These are phyloP conservation scores for Solanum aculeatissimum DNA, from an alignment of 305 asterid species.

Conservation along the genomic window DNA sequence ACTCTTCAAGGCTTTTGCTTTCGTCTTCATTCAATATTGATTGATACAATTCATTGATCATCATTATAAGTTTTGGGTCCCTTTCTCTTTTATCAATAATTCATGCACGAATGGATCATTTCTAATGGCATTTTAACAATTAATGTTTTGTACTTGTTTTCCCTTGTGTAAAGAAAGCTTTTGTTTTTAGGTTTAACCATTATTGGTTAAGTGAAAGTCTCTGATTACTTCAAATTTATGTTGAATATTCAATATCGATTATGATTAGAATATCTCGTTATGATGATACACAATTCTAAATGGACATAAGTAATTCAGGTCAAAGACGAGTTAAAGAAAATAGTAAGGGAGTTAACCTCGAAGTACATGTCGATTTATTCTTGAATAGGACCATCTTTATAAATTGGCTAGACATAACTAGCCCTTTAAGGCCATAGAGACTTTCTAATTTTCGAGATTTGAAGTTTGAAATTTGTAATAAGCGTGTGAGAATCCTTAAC, in stretches of 20 bases:
- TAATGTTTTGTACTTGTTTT: not conserved
- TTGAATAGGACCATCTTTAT: not conserved
- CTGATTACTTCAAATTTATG: not conserved
- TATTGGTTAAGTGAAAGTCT: not conserved
- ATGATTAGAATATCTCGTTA: not conserved
- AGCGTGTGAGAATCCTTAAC: not conserved
- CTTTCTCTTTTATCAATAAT: not conserved
- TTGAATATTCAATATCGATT: not conserved
- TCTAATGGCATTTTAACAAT: not conserved
- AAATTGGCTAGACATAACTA: not conserved
- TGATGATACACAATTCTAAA: not conserved
- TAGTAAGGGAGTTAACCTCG: not conserved
- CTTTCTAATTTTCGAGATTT: not conserved
- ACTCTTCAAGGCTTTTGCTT: not conserved
- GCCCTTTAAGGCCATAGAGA: not conserved
- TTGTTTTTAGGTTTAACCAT: not conserved
- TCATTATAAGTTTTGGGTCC: not conserved
- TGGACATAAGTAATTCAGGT: not conserved
- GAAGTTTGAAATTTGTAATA: not conserved
- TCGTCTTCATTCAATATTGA: not conserved
- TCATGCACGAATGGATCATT: not conserved
- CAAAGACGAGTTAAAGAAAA: not conserved
- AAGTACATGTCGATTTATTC: not conserved
- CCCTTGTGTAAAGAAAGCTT: not conserved
- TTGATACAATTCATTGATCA: not conserved